phyloP scores from a whole-genome alignment of 306 rosid species.

The Medicago truncatula region DNA sequence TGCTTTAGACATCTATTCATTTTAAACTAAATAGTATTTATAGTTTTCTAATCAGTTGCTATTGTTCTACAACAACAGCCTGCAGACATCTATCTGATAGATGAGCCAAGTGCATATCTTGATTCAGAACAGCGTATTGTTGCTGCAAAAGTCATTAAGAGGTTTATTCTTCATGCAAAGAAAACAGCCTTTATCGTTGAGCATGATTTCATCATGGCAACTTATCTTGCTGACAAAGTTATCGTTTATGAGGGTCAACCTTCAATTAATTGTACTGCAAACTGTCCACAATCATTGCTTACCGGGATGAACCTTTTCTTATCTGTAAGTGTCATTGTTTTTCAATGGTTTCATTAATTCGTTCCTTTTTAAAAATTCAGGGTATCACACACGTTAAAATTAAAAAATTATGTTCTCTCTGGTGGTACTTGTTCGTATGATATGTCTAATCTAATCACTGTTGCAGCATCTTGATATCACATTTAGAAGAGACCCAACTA shows the following conservation, averaged over 20 bases:
- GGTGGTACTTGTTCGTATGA: neutral
- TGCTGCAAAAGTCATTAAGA: conserved; percentile 96
- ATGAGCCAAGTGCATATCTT: conserved; percentile 97
- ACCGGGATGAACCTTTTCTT: conserved; percentile 97
- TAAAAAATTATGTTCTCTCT: neutral
- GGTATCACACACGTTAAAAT: neutral
- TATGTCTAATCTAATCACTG: conserved; percentile 16
- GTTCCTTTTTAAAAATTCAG: neutral
- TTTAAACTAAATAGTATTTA: conserved; percentile 16
- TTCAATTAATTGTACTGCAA: conserved; percentile 85
- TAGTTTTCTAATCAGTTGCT: conserved; percentile 33
- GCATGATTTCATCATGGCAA: conserved; percentile 98
- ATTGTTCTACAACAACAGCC: conserved; percentile 70
- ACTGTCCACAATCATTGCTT: conserved; percentile 88
- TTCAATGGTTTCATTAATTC: neutral
- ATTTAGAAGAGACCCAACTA: conserved; percentile 95
- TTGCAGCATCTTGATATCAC: conserved; percentile 94
- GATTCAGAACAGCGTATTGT: conserved; percentile 98
- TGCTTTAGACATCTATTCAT: conserved; percentile 1
- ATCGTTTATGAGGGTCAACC: conserved; percentile 92
- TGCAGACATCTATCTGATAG: conserved; percentile 93
- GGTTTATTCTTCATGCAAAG: conserved; percentile 97
- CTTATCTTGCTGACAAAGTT: conserved; percentile 95
- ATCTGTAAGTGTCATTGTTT: conserved; percentile 66
- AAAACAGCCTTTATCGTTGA: conserved; percentile 98